Evolutionary conservation across 1,284 basidiomycete genomes (phyloP).

Genomic region (Ustilago esculenta): DNA sequence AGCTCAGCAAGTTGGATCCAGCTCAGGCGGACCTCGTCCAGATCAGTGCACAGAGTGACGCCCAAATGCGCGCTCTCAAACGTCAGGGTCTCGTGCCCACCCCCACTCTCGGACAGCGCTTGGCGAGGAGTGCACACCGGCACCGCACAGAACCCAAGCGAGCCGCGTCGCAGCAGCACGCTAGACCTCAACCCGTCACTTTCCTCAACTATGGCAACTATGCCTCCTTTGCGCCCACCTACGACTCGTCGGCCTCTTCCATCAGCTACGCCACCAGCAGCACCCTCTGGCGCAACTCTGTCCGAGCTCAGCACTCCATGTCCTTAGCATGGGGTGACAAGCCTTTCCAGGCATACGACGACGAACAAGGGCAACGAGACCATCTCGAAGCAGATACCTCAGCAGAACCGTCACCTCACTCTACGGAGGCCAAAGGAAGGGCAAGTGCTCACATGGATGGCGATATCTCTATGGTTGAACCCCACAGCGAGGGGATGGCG

Average conservation of each 20-base stretch:
- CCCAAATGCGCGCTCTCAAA: conserved; percentile 21
- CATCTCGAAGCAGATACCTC: conserved; percentile 4
- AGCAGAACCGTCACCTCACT: conserved; percentile 3
- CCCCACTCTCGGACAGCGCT: conserved; percentile 43
- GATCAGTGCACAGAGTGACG: conserved; percentile 43
- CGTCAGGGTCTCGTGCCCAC: conserved; percentile 30
- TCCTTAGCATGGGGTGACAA: conserved; percentile 28
- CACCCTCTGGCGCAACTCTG: conserved; percentile 27
- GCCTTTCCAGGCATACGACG: conserved; percentile 9
- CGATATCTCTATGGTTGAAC: conserved; percentile 12
- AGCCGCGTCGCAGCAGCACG: conserved; percentile 9
- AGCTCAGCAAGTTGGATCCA: conserved; percentile 39
- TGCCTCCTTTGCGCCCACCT: conserved; percentile 57
- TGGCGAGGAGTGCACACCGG: conserved; percentile 18
- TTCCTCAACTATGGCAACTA: conserved; percentile 60
- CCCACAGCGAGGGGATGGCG: conserved; percentile 5
- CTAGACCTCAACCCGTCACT: conserved; percentile 27
- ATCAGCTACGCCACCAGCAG: conserved; percentile 33
- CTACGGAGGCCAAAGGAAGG: background rate
- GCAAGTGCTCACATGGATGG: conserved; percentile 6
- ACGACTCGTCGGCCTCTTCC: conserved; percentile 51
- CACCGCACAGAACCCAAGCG: conserved; percentile 25
- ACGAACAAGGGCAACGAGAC: conserved; percentile 7
- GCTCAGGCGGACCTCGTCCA: conserved; percentile 57
- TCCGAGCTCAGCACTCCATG: conserved; percentile 13